A percentile compares a stretch with the other conserved stretches of the same genome.
Evolutionary conservation across 768 basidiomycete species (phyloP).

Genomic region (Mycena albidolilacea): DNA sequence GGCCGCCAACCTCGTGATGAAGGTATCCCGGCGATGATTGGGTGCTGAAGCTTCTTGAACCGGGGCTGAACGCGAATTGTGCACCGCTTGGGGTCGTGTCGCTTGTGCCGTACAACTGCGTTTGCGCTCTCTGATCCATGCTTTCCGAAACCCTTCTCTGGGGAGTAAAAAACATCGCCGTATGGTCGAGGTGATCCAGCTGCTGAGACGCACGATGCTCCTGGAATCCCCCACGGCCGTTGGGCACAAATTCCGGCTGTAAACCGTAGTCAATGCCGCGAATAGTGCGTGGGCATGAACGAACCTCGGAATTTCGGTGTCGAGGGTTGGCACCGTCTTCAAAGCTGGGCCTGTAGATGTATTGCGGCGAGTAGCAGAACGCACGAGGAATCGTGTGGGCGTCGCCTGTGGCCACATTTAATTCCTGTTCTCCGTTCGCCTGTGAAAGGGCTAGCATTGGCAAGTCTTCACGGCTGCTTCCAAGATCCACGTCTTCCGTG

Average conservation of each 20-base stretch:
- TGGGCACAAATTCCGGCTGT: neutral
- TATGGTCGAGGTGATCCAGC: neutral
- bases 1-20: neutral
- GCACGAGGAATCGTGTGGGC: constrained; percentile 12
- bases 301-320: constrained; percentile 1
- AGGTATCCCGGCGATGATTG: constrained; percentile 10
- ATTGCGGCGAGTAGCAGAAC: constrained; percentile 15
- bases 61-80: neutral
- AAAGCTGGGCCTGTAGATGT: neutral
- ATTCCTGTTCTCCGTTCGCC: neutral
- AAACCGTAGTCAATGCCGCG: neutral
- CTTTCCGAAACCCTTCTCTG: neutral
- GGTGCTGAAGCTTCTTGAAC: neutral
- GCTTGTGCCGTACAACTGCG: neutral
- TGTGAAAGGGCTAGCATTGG: neutral
- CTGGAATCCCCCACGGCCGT: neutral
- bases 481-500: neutral
- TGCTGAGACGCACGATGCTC: neutral
- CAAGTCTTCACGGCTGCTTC: neutral
- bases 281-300: neutral
- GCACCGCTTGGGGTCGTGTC: neutral
- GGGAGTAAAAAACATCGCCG: neutral
- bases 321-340: neutral
- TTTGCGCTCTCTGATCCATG: neutral
- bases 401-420: constrained; percentile 5